Evolutionary conservation across 495 filamentous ascomycete species (phyloP).

Genomic region (Trypethelium eluteriae): DNA sequence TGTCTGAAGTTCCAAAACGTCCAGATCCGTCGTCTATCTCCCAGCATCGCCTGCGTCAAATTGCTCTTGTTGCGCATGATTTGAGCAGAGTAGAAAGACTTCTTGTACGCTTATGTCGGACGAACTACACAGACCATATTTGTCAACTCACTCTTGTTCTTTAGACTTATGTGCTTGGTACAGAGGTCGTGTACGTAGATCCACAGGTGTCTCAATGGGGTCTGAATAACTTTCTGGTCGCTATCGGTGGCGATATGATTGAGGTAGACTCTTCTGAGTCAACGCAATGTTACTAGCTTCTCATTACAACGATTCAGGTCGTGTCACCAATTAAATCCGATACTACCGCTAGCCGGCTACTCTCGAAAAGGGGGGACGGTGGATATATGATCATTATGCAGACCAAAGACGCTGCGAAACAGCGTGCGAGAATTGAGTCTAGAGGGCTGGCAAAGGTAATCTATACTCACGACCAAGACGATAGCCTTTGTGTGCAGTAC

Average conservation of each 20-base stretch:
- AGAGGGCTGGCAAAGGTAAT: constrained; percentile 26
- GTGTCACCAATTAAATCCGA: constrained; percentile 23
- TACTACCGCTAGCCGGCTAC: constrained; percentile 27
- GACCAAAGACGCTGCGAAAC: constrained; percentile 23
- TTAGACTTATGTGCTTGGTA: constrained; percentile 26
- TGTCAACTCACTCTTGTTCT: no score
- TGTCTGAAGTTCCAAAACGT: neutral
- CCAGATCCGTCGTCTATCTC: constrained; percentile 12
- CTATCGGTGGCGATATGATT: constrained; percentile 30
- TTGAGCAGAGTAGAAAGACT: constrained; percentile 20
- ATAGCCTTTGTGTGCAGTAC: constrained; percentile 26
- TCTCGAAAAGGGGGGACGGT: constrained; percentile 29
- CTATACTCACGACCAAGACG: constrained; percentile 22
- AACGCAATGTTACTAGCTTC: neutral
- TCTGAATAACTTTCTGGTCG: constrained; percentile 27
- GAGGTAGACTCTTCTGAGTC: constrained; percentile 18
- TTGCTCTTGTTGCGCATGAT: constrained; percentile 27
- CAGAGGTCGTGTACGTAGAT: constrained; percentile 30
- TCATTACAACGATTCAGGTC: constrained; percentile 15
- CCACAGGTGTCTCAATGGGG: constrained; percentile 27
- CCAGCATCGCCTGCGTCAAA: constrained; percentile 28
- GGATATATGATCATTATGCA: constrained; percentile 37
- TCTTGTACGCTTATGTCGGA: constrained; percentile 14
- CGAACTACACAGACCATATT: neutral
- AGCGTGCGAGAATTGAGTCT: constrained; percentile 24